Conservation (phyloP, 495 filamentous ascomycete species). For the Penicillium waksmanii region DNA sequence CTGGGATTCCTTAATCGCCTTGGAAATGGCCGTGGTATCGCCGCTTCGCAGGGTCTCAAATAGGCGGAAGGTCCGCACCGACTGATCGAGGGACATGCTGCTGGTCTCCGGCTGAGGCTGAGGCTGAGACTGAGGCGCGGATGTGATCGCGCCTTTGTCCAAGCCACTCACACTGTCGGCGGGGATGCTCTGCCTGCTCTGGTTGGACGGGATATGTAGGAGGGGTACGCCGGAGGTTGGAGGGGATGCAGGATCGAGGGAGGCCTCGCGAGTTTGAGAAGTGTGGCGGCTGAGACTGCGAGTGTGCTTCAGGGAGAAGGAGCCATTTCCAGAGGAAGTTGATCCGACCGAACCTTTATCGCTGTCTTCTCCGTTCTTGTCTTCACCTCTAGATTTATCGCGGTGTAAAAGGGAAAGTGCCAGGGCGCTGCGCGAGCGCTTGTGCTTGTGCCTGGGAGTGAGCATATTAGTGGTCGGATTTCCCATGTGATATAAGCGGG, state of each 20-base stretch:
- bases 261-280: slow-evolving; percentile 23
- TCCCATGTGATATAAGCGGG: slow-evolving; percentile 22
- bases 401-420: slow-evolving; percentile 56
- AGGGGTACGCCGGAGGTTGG: slow-evolving; percentile 28
- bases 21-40: slow-evolving; percentile 86
- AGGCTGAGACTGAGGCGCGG: slow-evolving; percentile 21
- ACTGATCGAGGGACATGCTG: slow-evolving; percentile 79
- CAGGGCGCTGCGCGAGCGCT: slow-evolving; percentile 56
- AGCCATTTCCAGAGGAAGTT: slow-evolving; percentile 28
- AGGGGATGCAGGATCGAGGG: slow-evolving; percentile 29
- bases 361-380: slow-evolving; percentile 33
- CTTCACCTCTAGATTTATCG: slow-evolving; percentile 49
- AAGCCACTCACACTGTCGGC: slow-evolving; percentile 22
- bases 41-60: slow-evolving; percentile 91
- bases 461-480: slow-evolving; percentile 33
- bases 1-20: slow-evolving; percentile 76
- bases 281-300: slow-evolving; percentile 39
- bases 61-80: slow-evolving; percentile 88
- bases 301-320: slow-evolving; percentile 31
- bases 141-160: slow-evolving; percentile 26
- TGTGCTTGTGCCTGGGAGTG: slow-evolving; percentile 44
- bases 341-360: slow-evolving; percentile 39
- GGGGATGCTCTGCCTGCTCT: slow-evolving; percentile 19
- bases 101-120: slow-evolving; percentile 33
- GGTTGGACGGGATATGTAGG: slow-evolving; percentile 33